Evolutionary conservation across 2,329 filamentous ascomycete genomes (phyloP).

Genomic region (Pezicula radicicola): DNA sequence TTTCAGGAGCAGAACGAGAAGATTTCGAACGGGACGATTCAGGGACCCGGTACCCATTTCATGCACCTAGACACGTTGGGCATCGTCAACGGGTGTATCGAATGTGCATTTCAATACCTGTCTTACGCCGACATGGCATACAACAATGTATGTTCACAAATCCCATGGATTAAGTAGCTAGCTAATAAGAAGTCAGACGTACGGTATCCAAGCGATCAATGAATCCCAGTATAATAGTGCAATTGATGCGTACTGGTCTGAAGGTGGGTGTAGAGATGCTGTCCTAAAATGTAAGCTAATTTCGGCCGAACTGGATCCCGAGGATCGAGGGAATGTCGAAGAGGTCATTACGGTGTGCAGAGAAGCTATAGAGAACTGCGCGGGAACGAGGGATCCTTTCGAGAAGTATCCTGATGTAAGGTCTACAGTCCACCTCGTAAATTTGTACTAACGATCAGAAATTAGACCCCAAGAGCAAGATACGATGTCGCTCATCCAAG

Average conservation of each 20-base stretch:
- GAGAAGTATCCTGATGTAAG: not conserved
- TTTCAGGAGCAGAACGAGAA: slow-evolving; percentile 59
- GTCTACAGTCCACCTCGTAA: not conserved
- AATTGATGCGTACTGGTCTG: slow-evolving; percentile 38
- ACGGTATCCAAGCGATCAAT: slow-evolving; percentile 48
- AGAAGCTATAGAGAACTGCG: not conserved
- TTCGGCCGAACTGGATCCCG: slow-evolving; percentile 42
- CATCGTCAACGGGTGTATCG: slow-evolving; percentile 67
- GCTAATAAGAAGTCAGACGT: slow-evolving; percentile 34
- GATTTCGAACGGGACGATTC: slow-evolving; percentile 42
- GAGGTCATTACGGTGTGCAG: not conserved
- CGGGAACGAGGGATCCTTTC: not conserved
- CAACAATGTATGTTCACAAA: slow-evolving; percentile 11
- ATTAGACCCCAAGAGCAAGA: not conserved
- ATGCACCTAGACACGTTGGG: slow-evolving; percentile 60
- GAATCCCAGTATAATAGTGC: slow-evolving; percentile 35
- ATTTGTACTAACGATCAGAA: not conserved
- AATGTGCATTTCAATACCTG: slow-evolving; percentile 50
- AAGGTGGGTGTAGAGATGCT: slow-evolving; percentile 47
- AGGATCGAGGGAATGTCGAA: slow-evolving; percentile 24
- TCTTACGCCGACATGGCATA: slow-evolving; percentile 17
- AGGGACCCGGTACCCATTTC: slow-evolving; percentile 46
- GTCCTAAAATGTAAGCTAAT: slow-evolving; percentile 45
- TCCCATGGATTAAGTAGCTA: too few species aligned
- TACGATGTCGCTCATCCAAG: slow-evolving; percentile 21